Conservation (phyloP, 2,329 filamentous ascomycete species). For the Emericellopsis atlantica region DNA sequence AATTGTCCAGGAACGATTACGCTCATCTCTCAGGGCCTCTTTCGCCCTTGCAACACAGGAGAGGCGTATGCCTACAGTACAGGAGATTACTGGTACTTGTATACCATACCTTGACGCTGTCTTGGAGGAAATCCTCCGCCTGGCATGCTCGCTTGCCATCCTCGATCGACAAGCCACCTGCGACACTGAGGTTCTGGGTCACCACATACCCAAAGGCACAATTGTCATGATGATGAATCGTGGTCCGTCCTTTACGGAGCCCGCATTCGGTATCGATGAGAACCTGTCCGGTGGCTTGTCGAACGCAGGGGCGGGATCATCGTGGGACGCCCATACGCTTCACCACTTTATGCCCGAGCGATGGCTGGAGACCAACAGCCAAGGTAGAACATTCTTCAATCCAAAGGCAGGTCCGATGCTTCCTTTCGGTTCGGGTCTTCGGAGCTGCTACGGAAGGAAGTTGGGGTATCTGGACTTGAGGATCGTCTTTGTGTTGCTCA, state of each 20-base stretch:
- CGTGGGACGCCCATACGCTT: constrained; percentile 7
- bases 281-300: constrained; percentile 4
- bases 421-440: constrained; percentile 18
- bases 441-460: constrained; percentile 21
- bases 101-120: constrained; percentile 17
- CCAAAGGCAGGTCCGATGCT: constrained; percentile 13
- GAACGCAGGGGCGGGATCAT: not conserved
- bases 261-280: constrained; percentile 1
- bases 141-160: constrained; percentile 4
- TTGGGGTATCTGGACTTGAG: constrained; percentile 15
- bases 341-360: not conserved
- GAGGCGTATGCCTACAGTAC: constrained; percentile 8
- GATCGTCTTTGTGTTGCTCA: constrained; percentile 12
- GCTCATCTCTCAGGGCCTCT: constrained; percentile 7
- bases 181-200: constrained; percentile 14
- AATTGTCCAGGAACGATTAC: constrained; percentile 8
- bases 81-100: constrained; percentile 10
- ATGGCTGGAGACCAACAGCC: not conserved
- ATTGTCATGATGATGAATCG: constrained; percentile 4
- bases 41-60: constrained; percentile 7
- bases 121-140: constrained; percentile 17
- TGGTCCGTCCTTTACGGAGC: constrained; percentile 3
- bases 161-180: constrained; percentile 2
- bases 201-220: constrained; percentile 14
- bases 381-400: too few species aligned